phyloP scores from a whole-genome alignment of 2,329 filamentous ascomycete genomes.

The Fusarium stilboides region DNA sequence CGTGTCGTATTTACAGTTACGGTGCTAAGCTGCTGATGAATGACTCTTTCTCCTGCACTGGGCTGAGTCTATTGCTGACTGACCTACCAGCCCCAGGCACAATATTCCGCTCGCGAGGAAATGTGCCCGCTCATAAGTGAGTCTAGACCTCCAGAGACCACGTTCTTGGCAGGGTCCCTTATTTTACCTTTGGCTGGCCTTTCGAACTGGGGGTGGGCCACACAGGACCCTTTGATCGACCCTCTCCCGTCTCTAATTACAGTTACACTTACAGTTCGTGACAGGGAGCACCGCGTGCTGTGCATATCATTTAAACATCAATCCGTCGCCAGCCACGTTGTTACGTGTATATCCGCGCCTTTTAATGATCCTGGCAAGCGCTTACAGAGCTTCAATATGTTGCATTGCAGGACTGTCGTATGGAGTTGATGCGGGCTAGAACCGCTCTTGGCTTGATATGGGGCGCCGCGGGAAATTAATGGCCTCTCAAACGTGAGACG shows the following conservation, averaged over 20 bases:
- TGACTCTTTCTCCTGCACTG: conserved; percentile 11
- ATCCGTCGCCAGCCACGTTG: conserved; percentile 6
- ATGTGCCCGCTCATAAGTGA: conserved; percentile 8
- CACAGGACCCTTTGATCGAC: conserved; percentile 7
- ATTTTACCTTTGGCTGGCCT: conserved; percentile 18
- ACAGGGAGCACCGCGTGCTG: conserved; percentile 19
- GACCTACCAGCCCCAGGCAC: background rate
- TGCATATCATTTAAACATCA: conserved; percentile 15
- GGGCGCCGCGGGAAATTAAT: conserved; percentile 27
- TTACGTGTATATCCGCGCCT: background rate
- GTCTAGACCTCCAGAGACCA: conserved; percentile 39
- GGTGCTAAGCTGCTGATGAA: background rate
- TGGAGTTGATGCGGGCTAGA: conserved; percentile 11
- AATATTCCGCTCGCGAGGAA: conserved; percentile 21
- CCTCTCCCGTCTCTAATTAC: conserved; percentile 11
- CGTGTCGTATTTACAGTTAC: conserved; percentile 11
- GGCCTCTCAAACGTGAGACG: conserved; percentile 21
- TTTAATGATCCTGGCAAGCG: conserved; percentile 1
- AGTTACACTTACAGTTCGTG: background rate
- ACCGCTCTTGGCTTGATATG: conserved; percentile 1
- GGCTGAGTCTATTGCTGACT: conserved; percentile 25
- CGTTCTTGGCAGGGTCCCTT: conserved; percentile 37
- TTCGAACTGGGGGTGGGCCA: conserved; percentile 28
- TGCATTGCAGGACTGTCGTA: conserved; percentile 16
- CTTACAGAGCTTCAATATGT: conserved; percentile 13